Base-by-base conservation (phyloP, 352 stramenopile species). In the Globisporangium spinosum region DNA sequence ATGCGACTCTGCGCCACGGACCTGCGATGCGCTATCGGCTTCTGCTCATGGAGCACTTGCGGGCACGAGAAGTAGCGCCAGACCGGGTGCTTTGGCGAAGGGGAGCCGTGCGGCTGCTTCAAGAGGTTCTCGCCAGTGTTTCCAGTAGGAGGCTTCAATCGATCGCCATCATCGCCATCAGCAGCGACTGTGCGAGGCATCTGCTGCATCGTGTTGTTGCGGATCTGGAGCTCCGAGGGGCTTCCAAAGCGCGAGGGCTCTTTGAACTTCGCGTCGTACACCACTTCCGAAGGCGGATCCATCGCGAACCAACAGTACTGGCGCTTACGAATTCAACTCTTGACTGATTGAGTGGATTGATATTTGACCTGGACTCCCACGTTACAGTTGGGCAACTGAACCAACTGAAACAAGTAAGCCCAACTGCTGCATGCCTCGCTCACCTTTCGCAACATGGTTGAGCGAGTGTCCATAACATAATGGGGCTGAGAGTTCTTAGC, bases 21-120 rank as follows among this genome's bases (percentile, higher is more conserved):
- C 5, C 38, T 34, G 15, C n/a, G 40, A 20, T 63, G 29, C 34
- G 58, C 58, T 7, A 23, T 15, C 22, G 49, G n/a, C 15, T 12
- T 32, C 3, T 54, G 22, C 13, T 63, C 9, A 13, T 54, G 22
- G 20, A 63, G 15, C 12, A 63, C 29, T 2, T 49, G 8, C 12
- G 58, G 32, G 13, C 17, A 22, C 34, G 58, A 63, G 22, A 63
- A 63, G 32, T 29, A 63, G 22, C n/a, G 40, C 58, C 58, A 63
- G 22, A 54, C 35, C 38, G 58, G 58, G 35, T 63, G 58, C 58
- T 63, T 63, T 32, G 58, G 12, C 34, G 58, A 32, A 1, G 55
- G 55, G 17, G 43, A 25, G 15, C 55, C 55, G 29, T 60, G 55
- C 55, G 55, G 55, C 29, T 43, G 55, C 27, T 45, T 47, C 20